Percentiles rank a stretch among this genome's conserved stretches.
These are phyloP conservation scores for Oenanthe sinensis DNA, from an alignment of 129 eudicot genomes.

Conservation along the genomic window DNA sequence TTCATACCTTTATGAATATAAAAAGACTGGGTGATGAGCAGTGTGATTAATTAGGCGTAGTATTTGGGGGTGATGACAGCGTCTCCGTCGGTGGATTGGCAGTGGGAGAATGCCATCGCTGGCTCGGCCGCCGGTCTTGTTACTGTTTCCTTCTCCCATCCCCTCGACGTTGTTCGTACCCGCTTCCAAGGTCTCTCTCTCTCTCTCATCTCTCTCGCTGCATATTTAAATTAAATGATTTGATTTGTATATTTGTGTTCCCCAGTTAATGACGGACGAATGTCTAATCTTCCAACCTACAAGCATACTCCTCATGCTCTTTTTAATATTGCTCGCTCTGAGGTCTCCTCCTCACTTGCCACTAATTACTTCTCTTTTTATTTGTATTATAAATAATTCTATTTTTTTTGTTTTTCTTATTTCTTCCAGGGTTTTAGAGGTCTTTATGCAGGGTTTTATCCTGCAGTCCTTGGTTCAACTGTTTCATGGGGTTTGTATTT, in stretches of 20 bases:
- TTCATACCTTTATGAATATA: too few species aligned
- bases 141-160: constrained; percentile 79
- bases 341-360: constrained; percentile 35
- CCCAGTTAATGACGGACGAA: constrained; percentile 82
- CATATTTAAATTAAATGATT: not conserved
- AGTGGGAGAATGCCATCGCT: constrained; percentile 88
- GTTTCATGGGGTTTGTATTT: constrained; percentile 96
- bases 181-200: constrained; percentile 67
- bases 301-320: constrained; percentile 89
- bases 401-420: not conserved
- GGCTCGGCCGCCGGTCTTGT: constrained; percentile 96
- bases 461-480: constrained; percentile 95
- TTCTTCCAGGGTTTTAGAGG: constrained; percentile 82
- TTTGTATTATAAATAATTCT: too few species aligned
- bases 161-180: constrained; percentile 97
- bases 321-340: constrained; percentile 76
- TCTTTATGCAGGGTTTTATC: constrained; percentile 84
- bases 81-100: constrained; percentile 40
- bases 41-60: too few species aligned
- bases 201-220: not conserved
- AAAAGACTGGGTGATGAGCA: too few species aligned
- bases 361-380: not conserved
- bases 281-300: constrained; percentile 56
- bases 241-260: not conserved
- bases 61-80: constrained; percentile 14